These are phyloP conservation scores for Raddia guianensis DNA, from an alignment of 176 grass and related monocot genomes.

Conservation along the genomic window DNA sequence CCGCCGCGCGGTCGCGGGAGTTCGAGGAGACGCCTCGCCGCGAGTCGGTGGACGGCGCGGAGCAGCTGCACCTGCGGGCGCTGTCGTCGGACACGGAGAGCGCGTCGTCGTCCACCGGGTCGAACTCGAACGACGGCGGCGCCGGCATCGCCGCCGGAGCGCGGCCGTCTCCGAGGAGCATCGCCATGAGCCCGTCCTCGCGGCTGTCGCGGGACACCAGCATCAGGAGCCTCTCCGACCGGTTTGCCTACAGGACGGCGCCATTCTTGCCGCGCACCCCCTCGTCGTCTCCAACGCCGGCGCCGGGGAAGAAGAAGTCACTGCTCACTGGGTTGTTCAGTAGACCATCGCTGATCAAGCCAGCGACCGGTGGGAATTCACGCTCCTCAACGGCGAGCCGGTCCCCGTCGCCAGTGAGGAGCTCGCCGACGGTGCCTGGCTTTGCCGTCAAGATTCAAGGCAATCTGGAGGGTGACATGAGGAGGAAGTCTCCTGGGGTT, in stretches of 20 bases:
- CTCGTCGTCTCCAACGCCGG: conserved; percentile 28
- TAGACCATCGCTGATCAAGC: not conserved
- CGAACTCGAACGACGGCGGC: conserved; percentile 6
- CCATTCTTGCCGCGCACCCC: conserved; percentile 19
- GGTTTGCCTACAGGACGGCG: conserved; percentile 14
- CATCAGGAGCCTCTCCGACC: conserved; percentile 23
- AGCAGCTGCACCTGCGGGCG: conserved; percentile 29
- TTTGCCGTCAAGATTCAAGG: conserved; percentile 21
- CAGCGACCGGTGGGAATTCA: conserved; percentile 14
- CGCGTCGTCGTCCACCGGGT: conserved; percentile 54
- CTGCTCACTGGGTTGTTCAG: conserved; percentile 26
- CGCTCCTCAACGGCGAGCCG: conserved; percentile 7
- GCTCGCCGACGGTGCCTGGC: not conserved
- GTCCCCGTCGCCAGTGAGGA: conserved; percentile 41
- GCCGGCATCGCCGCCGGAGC: not conserved
- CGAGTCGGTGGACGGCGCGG: conserved; percentile 47
- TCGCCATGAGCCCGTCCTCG: not conserved
- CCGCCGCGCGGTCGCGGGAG: conserved; percentile 35
- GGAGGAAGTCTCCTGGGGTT: conserved; percentile 35
- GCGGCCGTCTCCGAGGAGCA: conserved; percentile 32
- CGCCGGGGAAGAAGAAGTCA: conserved; percentile 15
- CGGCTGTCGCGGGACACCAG: conserved; percentile 30
- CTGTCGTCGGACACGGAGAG: conserved; percentile 65
- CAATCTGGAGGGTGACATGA: conserved; percentile 30
- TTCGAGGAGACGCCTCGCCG: conserved; percentile 37